Evolutionary conservation across 140 eudicot species (phyloP).

Genomic region (Bidens hawaiensis): DNA sequence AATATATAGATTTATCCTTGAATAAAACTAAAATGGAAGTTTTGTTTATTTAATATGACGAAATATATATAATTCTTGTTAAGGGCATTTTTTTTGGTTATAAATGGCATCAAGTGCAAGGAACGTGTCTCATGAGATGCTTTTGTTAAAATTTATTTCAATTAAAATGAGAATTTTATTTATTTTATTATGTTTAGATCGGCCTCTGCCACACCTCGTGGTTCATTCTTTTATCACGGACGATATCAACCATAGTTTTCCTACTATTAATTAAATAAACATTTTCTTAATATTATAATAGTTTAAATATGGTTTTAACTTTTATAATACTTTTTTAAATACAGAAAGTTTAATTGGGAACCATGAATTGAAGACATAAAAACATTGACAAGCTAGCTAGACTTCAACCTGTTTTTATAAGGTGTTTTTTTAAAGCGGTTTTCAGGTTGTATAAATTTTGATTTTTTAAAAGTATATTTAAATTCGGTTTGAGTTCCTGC

Average conservation of each 20-base stretch:
- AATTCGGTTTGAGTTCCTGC: no score
- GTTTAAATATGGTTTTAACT: no score
- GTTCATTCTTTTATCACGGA: constrained; percentile 29
- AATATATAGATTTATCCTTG: neutral
- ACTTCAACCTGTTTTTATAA: no score
- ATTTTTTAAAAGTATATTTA: no score
- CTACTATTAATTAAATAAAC: neutral
- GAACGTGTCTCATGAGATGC: constrained; percentile 22
- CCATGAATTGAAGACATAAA: no score
- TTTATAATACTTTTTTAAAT: no score
- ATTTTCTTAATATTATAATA: no score
- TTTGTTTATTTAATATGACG: neutral
- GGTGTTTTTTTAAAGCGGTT: no score
- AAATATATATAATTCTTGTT: constrained; percentile 18
- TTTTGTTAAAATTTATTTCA: constrained; percentile 8
- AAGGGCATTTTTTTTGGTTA: constrained; percentile 21
- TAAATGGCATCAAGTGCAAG: constrained; percentile 5
- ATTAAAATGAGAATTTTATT: neutral
- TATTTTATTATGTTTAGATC: constrained; percentile 26
- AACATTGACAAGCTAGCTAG: no score
- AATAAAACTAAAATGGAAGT: neutral
- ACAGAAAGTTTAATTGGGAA: no score
- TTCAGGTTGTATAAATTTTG: no score
- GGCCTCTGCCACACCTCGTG: constrained; percentile 26
- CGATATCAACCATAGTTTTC: constrained; percentile 2